Base-by-base conservation (phyloP, 331 rosid genomes). In the Quercus tomentella region DNA sequence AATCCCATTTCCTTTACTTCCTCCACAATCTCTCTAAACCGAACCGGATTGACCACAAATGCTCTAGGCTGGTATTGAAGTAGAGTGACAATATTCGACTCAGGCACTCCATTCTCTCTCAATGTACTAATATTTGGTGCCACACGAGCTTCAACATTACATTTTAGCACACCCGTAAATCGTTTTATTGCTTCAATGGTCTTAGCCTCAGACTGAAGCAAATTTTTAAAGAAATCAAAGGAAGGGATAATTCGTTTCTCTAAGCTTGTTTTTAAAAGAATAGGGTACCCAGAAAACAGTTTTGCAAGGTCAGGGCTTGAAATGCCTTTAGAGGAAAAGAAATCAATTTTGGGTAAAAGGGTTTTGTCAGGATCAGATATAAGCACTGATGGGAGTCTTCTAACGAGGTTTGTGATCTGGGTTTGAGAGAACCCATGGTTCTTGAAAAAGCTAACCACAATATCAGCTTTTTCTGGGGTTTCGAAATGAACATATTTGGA, bases 341-440 rank as follows among this genome's bases (percentile, higher is more conserved):
- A 83, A 65, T 74, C 61, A 25, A 86, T 52, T 55, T 86, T 86
- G 45, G 85, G 89, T 57, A 80, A 54, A 70, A 83, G 26, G 33
- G 61, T 70, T 51, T 78, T 78, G 56, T 75, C 67, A 5, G 79
- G 70, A 30, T 86, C 14, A 12, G 57, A 45, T 25, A 5, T 11
- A 54, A 86, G 76, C 28, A 82, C 6, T 7, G 1, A 4, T 3
- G 88, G 86, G 65, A 12, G 15, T 45, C 73, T 31, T 52, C 25
- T 79, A 5, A 87, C 77, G 6, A 82, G 14, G 22, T 17, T 43
- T 12, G 77, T 76, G 49, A 79, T 73, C 70, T 87, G 84, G 52
- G 81, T 43, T 33, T 54, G 73, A 51, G 81, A 43, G 68, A 87
- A 41, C 5, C 88, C 88, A 5, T 81, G 51, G 28, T 30, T 65